These are phyloP conservation scores for Solanum pinnatisectum DNA, from an alignment of 257 asterid species.

Conservation along the genomic window DNA sequence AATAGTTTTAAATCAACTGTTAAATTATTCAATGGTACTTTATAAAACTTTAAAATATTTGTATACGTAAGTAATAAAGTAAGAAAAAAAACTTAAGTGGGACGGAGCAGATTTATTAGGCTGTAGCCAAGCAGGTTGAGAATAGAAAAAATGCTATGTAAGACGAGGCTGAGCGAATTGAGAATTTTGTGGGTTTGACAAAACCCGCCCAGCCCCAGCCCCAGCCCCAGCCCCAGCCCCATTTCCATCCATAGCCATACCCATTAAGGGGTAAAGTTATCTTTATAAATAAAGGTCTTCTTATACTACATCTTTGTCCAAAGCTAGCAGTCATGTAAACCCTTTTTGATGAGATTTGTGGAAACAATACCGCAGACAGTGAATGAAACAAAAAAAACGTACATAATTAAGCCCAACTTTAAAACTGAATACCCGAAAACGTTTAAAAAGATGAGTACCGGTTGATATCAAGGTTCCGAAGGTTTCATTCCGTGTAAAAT, in stretches of 20 bases:
- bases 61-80: not conserved
- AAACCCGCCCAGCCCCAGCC: not conserved
- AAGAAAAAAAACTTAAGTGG: not conserved
- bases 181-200: not conserved
- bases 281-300: too few species aligned
- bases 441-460: not conserved
- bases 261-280: not conserved
- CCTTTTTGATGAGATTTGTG: too few species aligned
- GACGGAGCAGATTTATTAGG: not conserved
- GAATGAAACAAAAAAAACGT: not conserved
- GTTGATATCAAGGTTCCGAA: not conserved
- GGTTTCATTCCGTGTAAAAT: not conserved
- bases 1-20: not conserved
- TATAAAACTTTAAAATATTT: not conserved
- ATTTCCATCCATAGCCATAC: not conserved
- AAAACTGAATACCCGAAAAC: not conserved
- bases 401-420: not conserved
- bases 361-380: too few species aligned
- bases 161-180: not conserved
- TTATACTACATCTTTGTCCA: too few species aligned
- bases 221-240: not conserved
- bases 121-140: not conserved
- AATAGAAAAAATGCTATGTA: not conserved
- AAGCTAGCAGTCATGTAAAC: too few species aligned
- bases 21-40: not conserved